Conservation (phyloP, 106 monocot species). For the Dendrobium officinale region DNA sequence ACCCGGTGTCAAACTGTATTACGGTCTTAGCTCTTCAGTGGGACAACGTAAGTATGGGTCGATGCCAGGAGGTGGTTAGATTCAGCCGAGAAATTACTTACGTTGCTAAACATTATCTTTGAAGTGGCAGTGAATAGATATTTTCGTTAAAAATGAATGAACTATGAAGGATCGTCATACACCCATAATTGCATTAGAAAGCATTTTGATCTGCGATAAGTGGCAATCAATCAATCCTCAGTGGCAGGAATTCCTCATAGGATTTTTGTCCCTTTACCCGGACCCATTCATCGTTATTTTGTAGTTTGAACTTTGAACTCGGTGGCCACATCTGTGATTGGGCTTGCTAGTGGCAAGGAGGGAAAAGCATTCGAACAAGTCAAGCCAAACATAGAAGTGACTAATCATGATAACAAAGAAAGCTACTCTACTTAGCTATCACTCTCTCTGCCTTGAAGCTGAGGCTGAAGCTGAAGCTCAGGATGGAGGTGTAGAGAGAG, state of each 20-base stretch:
- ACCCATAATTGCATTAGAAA: too few species aligned
- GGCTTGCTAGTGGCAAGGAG: neutral
- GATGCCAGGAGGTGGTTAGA: too few species aligned
- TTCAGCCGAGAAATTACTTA: too few species aligned
- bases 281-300: neutral
- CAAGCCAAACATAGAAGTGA: slow-evolving; percentile 18
- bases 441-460: neutral
- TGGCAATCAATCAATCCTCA: neutral
- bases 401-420: slow-evolving; percentile 19
- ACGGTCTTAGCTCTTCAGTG: too few species aligned
- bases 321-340: neutral
- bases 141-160: too few species aligned
- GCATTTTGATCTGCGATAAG: too few species aligned
- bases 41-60: too few species aligned
- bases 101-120: too few species aligned
- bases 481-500: neutral
- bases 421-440: neutral
- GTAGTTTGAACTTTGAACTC: neutral
- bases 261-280: neutral
- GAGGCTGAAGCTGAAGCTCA: neutral
- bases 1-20: too few species aligned
- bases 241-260: neutral
- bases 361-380: neutral
- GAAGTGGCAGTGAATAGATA: too few species aligned
- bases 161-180: too few species aligned